A percentile compares a stretch with the other conserved stretches of the same genome.
Evolutionary conservation across 2,329 filamentous ascomycete genomes (phyloP).

Genomic region (Sclerotinia spermophila): DNA sequence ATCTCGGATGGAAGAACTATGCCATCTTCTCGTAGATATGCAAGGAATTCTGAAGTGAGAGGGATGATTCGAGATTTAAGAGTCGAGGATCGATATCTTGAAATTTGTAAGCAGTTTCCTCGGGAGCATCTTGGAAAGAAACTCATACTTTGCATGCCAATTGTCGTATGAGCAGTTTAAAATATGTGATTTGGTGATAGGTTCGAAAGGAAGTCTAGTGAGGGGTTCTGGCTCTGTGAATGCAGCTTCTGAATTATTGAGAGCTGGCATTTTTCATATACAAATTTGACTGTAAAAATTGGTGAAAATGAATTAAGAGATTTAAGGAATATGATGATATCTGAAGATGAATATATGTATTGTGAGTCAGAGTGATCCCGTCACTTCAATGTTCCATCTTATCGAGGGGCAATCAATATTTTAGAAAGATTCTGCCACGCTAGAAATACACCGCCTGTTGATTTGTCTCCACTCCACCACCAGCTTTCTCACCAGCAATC

Average conservation of each 20-base stretch:
- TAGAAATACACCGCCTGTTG: conserved; percentile 22
- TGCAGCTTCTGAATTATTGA: conserved; percentile 22
- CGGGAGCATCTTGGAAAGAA: no score
- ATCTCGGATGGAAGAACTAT: conserved; percentile 74
- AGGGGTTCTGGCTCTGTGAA: conserved; percentile 28
- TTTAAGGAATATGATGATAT: background rate
- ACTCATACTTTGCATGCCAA: conserved; percentile 73
- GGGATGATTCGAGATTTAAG: conserved; percentile 84
- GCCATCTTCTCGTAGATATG: conserved; percentile 87
- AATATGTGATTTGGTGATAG: conserved; percentile 81
- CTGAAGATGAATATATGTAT: background rate
- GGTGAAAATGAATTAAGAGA: background rate
- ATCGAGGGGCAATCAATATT: conserved; percentile 18
- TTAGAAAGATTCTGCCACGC: conserved; percentile 23
- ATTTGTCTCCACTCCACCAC: background rate
- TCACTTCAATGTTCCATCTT: background rate
- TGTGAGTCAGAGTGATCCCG: background rate
- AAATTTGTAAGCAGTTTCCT: conserved; percentile 17
- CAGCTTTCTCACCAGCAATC: background rate
- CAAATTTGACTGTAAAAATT: background rate
- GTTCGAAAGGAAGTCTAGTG: conserved; percentile 65
- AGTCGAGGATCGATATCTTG: conserved; percentile 71
- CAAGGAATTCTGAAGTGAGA: conserved; percentile 69
- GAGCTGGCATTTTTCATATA: conserved; percentile 30
- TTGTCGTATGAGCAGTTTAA: conserved; percentile 90